A percentile compares a stretch with the other conserved stretches of the same genome.
Evolutionary conservation across 2,329 filamentous ascomycete species (phyloP).

Genomic region (Coniochaeta sp.): DNA sequence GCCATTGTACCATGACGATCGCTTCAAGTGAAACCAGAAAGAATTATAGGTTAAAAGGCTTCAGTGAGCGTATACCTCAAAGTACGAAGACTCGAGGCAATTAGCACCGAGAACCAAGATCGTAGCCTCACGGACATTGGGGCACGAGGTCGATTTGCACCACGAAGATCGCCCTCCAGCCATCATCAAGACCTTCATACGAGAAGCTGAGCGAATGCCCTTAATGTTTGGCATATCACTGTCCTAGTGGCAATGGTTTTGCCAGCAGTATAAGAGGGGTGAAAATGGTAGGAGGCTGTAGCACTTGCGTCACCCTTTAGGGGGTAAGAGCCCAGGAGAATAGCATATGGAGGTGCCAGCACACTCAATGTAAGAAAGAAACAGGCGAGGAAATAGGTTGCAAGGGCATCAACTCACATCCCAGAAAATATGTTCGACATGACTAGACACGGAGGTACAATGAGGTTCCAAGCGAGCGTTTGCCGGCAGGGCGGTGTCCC

Average conservation of each 20-base stretch:
- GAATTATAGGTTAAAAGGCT: not conserved
- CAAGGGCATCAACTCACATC: constrained; percentile 15
- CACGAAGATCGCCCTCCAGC: too few species aligned
- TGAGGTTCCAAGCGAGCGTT: not conserved
- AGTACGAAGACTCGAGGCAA: too few species aligned
- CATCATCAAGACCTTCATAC: not conserved
- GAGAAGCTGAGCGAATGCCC: not conserved
- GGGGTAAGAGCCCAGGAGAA: not conserved
- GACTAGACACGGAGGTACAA: not conserved
- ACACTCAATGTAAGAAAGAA: not conserved
- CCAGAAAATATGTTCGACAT: constrained; percentile 24
- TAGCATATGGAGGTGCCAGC: not conserved
- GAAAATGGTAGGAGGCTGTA: not conserved
- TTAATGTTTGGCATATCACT: not conserved
- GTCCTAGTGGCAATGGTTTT: not conserved
- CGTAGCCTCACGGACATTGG: too few species aligned
- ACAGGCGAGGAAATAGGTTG: not conserved
- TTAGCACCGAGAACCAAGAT: too few species aligned
- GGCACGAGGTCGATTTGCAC: too few species aligned
- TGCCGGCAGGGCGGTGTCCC: not conserved
- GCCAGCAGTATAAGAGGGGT: not conserved
- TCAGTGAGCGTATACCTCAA: not conserved
- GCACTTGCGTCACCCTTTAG: not conserved
- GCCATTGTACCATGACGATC: not conserved
- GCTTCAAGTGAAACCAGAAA: not conserved